A percentile compares a stretch with the other conserved stretches of the same genome.
Conservation (phyloP, 768 basidiomycete species). For the Rhodosporidiobolus odoratus region DNA sequence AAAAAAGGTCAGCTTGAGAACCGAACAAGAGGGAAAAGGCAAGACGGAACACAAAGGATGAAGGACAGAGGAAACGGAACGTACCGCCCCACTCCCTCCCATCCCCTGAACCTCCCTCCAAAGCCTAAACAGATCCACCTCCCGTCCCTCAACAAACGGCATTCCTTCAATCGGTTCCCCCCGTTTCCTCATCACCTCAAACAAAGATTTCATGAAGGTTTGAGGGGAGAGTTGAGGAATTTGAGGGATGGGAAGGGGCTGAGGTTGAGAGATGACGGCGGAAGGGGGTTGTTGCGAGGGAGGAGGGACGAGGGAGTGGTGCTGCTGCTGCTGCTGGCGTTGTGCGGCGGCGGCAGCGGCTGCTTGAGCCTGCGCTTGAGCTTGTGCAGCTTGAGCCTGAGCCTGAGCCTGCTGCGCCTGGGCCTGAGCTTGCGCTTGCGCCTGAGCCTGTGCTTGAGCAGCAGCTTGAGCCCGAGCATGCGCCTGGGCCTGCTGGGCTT, state of each 20-base stretch:
- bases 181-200: slow-evolving; percentile 40
- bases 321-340: no score
- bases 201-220: slow-evolving; percentile 40
- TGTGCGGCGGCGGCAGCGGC: slow-evolving; percentile 1
- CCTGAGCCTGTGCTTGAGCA: slow-evolving; percentile 1
- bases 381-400: not conserved
- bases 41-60: not conserved
- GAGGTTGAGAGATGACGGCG: not conserved
- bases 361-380: slow-evolving; percentile 4
- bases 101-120: slow-evolving; percentile 35
- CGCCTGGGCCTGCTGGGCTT: slow-evolving; percentile 11
- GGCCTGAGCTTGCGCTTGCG: slow-evolving; percentile 8
- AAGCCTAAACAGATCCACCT: slow-evolving; percentile 40
- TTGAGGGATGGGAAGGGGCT: slow-evolving; percentile 16
- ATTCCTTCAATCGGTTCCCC: slow-evolving; percentile 39
- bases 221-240: slow-evolving; percentile 38
- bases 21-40: not conserved
- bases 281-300: not conserved
- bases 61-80: not conserved
- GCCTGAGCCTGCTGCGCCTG: slow-evolving; percentile 9
- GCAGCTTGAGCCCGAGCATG: not conserved
- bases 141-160: slow-evolving; percentile 35
- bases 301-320: no score
- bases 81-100: slow-evolving; percentile 28
- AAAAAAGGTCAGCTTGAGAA: not conserved